These are phyloP conservation scores for Dipodascus geniculatus DNA, from an alignment of 805 yeast species.

Conservation along the genomic window DNA sequence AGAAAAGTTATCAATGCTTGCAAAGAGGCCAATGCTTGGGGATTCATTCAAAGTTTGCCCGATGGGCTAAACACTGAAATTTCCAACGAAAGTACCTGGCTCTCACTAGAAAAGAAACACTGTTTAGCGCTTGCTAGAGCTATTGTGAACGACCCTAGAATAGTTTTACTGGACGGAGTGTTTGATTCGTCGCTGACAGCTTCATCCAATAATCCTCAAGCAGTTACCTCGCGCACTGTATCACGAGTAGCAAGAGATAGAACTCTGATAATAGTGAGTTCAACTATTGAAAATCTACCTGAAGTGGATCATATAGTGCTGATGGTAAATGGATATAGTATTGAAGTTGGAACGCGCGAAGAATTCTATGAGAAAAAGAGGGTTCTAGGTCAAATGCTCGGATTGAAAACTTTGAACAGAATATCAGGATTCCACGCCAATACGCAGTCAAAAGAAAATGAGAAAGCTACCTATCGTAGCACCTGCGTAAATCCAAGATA, in stretches of 20 bases:
- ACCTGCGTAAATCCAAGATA: not conserved
- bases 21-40: conserved; percentile 39
- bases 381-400: conserved; percentile 16
- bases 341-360: conserved; percentile 26
- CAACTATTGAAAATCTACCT: conserved; percentile 37
- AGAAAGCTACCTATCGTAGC: not conserved
- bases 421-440: conserved; percentile 1
- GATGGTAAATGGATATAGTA: conserved; percentile 32
- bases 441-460: not conserved
- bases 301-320: conserved; percentile 39
- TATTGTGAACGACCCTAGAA: conserved; percentile 39
- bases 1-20: conserved; percentile 29
- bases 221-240: conserved; percentile 44
- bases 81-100: conserved; percentile 46
- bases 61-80: conserved; percentile 36
- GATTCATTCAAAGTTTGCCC: conserved; percentile 41
- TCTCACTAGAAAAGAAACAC: conserved; percentile 61
- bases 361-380: conserved; percentile 18
- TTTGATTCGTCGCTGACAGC: conserved; percentile 37
- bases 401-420: conserved; percentile 17
- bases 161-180: conserved; percentile 52
- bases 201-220: conserved; percentile 49
- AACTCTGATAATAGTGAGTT: conserved; percentile 44
- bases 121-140: conserved; percentile 56
- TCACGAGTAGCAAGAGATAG: conserved; percentile 20